phyloP scores from a whole-genome alignment of 148 eudicot genomes.

The Fagopyrum tataricum region DNA sequence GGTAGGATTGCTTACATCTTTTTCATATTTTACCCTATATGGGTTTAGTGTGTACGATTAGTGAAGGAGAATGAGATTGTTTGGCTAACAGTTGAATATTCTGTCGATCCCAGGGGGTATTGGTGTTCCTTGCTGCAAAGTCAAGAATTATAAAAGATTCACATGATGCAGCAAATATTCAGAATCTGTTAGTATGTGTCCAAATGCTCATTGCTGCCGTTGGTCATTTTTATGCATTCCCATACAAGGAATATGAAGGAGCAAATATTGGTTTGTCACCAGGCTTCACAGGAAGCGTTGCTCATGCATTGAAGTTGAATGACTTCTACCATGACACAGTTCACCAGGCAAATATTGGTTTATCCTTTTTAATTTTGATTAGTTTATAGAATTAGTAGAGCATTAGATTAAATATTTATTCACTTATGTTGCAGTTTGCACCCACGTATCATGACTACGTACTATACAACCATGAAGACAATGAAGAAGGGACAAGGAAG shows the following conservation, averaged over 20 bases:
- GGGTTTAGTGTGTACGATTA: not conserved
- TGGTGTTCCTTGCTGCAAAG: constrained; percentile 93
- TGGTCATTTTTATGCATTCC: constrained; percentile 92
- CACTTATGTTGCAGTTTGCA: constrained; percentile 62
- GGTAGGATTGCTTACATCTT: constrained; percentile 30
- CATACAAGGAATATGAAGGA: constrained; percentile 94
- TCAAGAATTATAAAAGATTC: constrained; percentile 64
- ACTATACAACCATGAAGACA: constrained; percentile 77
- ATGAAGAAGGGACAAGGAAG: constrained; percentile 75
- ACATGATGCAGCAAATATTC: constrained; percentile 90
- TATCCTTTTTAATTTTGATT: too few species aligned
- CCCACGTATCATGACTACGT: constrained; percentile 98
- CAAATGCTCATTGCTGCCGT: constrained; percentile 97
- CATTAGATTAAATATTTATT: not conserved
- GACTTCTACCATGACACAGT: constrained; percentile 98
- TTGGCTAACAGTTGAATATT: constrained; percentile 13
- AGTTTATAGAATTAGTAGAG: too few species aligned
- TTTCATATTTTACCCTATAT: not conserved
- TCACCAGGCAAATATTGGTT: too few species aligned
- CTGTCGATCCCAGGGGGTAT: constrained; percentile 53
- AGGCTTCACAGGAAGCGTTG: constrained; percentile 74
- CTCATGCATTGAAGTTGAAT: constrained; percentile 77
- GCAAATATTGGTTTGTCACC: constrained; percentile 75
- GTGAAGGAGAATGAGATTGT: not conserved
- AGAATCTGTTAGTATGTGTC: constrained; percentile 78